Base-by-base conservation (phyloP, 192 early-diverging fungal species). In the Backusella psychrophila region DNA sequence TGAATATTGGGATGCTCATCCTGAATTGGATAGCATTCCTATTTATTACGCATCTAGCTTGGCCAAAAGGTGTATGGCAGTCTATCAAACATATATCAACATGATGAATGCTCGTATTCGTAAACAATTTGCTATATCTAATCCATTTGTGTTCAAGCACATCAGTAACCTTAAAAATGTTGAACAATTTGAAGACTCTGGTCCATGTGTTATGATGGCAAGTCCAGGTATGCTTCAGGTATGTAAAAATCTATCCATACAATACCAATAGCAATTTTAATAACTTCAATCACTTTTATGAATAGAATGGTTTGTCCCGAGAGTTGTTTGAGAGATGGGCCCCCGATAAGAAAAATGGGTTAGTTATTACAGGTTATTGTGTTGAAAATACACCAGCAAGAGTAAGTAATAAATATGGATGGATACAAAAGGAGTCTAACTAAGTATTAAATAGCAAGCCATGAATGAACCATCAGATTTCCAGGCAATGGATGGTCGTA, bases 131-230 rank as follows among this genome's bases (percentile, higher is more conserved):
- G 88, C 90, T 8, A 89, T 91, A 6, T 89, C 86, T 44, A 99
- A 99, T 80, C 98, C 98, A 11, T 99, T 99, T 82, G 90, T 94
- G 31, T 99, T 99, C 80, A 95, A 96, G 75, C 96, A 97, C 82
- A 97, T 96, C 78, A 92, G 90, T 38, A 96, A 97, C 78, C 84
- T 98, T 59, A 94, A 92, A 67, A 93, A 94, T 75, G 90, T 95
- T 74, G 86, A 89, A 11, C 89, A 93, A 65, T 97, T 98, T 80
- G 97, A 98, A 59, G 98, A 99, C 77, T 85, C 90, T 3, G 97
- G 98, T 0, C 96, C 98, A 11, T 99, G 98, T 87, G 96, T 99
- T 19, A 98, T 99, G 91, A 93, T 99, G 92, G 97, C 97, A 33
- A 94, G 91, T 87, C 98, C 98, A 0, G 98, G 97, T 21, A 98